Evolutionary conservation across 2,329 filamentous ascomycete genomes (phyloP).

Genomic region (Trichoderma harzianum): DNA sequence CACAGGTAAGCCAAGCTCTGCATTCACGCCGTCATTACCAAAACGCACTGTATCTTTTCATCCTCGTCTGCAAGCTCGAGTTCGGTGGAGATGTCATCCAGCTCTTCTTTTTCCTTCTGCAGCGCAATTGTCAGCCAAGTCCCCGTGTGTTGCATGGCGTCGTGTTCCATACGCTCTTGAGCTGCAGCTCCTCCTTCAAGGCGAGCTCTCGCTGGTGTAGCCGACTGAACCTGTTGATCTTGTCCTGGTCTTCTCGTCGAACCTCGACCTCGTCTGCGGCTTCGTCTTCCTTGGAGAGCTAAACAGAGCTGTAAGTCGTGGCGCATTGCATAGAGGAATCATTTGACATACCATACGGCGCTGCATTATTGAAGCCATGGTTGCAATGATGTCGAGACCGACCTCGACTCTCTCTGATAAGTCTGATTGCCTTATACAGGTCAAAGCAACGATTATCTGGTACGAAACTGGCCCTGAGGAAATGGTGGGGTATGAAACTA

Average conservation of each 20-base stretch:
- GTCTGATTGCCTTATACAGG: neutral
- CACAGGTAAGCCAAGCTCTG: neutral
- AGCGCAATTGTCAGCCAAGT: constrained; percentile 24
- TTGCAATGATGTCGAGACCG: constrained; percentile 22
- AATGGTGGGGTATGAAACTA: constrained; percentile 2
- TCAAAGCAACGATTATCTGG: neutral
- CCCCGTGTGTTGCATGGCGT: neutral
- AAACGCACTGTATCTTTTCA: constrained; percentile 78
- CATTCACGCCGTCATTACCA: neutral
- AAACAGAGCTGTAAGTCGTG: constrained; percentile 13
- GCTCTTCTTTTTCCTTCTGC: constrained; percentile 97
- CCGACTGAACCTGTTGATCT: constrained; percentile 96
- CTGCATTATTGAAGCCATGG: constrained; percentile 49
- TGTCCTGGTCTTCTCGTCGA: constrained; percentile 94
- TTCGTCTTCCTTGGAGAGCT: constrained; percentile 96
- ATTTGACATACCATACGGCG: constrained; percentile 54
- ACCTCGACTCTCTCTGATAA: neutral
- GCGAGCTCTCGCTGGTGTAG: constrained; percentile 81
- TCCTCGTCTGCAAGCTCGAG: constrained; percentile 95
- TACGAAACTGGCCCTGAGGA: neutral
- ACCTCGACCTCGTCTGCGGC: constrained; percentile 82
- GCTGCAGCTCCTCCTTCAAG: constrained; percentile 75
- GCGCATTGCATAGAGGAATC: neutral
- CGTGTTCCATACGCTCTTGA: constrained; percentile 62
- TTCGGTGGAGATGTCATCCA: constrained; percentile 88